phyloP scores from a whole-genome alignment of 331 rosid genomes.

The Prunus yedoensis region DNA sequence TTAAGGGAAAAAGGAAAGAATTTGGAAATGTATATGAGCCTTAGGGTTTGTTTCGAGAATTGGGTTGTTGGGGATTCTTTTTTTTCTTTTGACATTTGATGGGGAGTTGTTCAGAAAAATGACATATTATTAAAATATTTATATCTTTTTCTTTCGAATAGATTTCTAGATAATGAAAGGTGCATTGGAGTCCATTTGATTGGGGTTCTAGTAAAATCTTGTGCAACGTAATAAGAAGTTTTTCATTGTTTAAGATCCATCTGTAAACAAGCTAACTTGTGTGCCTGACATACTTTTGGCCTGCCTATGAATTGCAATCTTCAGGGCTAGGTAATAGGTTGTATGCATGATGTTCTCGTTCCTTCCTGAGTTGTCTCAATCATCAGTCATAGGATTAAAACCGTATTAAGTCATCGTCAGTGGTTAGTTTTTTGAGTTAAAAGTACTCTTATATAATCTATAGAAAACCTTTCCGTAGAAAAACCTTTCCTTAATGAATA shows the following conservation, averaged over 20 bases:
- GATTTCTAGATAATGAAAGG: not conserved
- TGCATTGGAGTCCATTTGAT: not conserved
- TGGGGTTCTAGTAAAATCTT: not conserved
- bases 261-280: not conserved
- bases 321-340: not conserved
- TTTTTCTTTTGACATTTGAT: not conserved
- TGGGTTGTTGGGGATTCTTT: not conserved
- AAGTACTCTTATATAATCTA: not conserved
- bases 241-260: not conserved
- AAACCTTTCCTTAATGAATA: not conserved
- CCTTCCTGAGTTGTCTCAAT: not conserved
- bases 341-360: not conserved
- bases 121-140: not conserved
- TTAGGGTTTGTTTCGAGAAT: not conserved
- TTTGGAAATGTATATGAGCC: not conserved
- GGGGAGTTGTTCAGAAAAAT: not conserved
- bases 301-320: not conserved
- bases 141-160: not conserved
- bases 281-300: not conserved
- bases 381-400: not conserved
- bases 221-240: not conserved
- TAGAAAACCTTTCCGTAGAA: not conserved
- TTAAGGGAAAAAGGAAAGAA: not conserved
- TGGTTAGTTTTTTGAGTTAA: not conserved
- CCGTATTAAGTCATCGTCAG: not conserved